phyloP scores from a whole-genome alignment of 805 yeast genomes.

The Saccharomycopsis guyanensis region DNA sequence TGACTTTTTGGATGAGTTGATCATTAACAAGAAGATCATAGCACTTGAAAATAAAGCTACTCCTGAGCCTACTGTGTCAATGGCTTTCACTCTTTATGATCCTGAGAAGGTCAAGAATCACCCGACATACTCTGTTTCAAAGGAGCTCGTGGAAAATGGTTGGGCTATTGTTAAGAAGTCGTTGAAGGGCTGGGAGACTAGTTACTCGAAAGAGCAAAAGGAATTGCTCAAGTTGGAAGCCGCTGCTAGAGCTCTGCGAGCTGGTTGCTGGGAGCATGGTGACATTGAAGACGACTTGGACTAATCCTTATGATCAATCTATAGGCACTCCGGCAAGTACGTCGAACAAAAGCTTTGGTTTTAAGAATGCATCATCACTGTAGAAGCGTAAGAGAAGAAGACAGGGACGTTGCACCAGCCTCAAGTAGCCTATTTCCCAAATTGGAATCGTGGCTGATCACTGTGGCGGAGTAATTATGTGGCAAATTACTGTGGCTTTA shows the following conservation, averaged over 20 bases:
- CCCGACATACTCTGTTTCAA: constrained; percentile 51
- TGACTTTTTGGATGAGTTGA: constrained; percentile 44
- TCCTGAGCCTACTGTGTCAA: constrained; percentile 36
- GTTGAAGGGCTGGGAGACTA: constrained; percentile 30
- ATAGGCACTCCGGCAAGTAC: too few relatives aligned
- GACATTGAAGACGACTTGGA: constrained; percentile 55
- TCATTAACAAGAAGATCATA: constrained; percentile 46
- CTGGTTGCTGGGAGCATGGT: constrained; percentile 73
- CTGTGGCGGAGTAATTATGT: too few relatives aligned
- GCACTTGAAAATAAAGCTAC: constrained; percentile 40
- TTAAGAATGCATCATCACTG: too few relatives aligned
- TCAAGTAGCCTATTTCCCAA: too few relatives aligned
- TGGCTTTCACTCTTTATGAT: constrained; percentile 47
- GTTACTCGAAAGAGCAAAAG: constrained; percentile 31
- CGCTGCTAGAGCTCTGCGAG: constrained; percentile 41
- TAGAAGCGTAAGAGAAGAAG: too few relatives aligned
- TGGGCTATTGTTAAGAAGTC: constrained; percentile 44
- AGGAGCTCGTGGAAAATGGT: constrained; percentile 50
- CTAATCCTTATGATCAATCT: too few relatives aligned
- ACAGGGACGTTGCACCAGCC: too few relatives aligned
- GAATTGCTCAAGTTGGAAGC: constrained; percentile 37
- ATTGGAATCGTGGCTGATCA: too few relatives aligned
- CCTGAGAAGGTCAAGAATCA: constrained; percentile 45
- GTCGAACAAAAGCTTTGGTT: too few relatives aligned
- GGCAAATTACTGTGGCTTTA: too few relatives aligned